phyloP scores from a whole-genome alignment of 2,329 filamentous ascomycete species.

The Westerdykella sp. region DNA sequence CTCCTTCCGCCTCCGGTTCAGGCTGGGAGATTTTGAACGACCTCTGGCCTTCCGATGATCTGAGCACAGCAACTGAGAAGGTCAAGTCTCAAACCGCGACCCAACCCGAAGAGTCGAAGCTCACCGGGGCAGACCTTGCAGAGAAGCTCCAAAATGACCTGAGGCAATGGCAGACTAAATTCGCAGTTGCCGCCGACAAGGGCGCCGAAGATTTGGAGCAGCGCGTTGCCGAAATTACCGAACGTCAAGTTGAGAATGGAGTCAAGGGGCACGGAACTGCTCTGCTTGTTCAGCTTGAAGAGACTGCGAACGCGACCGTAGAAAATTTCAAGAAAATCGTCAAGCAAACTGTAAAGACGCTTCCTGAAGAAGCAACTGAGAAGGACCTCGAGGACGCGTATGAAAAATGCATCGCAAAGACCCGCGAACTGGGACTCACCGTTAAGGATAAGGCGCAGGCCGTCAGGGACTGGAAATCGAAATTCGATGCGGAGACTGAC shows the following conservation, averaged over 20 bases:
- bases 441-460: slow-evolving; percentile 74
- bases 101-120: slow-evolving; percentile 17
- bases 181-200: slow-evolving; percentile 76
- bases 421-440: slow-evolving; percentile 62
- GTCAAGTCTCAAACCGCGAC: slow-evolving; percentile 10
- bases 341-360: slow-evolving; percentile 45
- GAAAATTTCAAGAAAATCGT: slow-evolving; percentile 62
- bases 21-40: slow-evolving; percentile 29
- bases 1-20: slow-evolving; percentile 16
- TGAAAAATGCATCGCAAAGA: slow-evolving; percentile 48
- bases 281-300: slow-evolving; percentile 62
- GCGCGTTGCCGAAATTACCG: slow-evolving; percentile 64
- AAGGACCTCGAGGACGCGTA: slow-evolving; percentile 48
- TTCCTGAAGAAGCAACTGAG: slow-evolving; percentile 55
- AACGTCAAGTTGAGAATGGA: slow-evolving; percentile 60
- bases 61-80: slow-evolving; percentile 16
- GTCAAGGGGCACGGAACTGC: slow-evolving; percentile 60
- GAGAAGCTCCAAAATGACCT: slow-evolving; percentile 70
- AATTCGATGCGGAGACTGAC: slow-evolving; percentile 64
- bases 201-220: slow-evolving; percentile 63
- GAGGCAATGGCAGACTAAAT: slow-evolving; percentile 79
- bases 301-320: slow-evolving; percentile 59
- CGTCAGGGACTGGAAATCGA: slow-evolving; percentile 68
- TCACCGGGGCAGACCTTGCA: slow-evolving; percentile 40
- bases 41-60: slow-evolving; percentile 19